Percentiles rank a stretch among this genome's conserved stretches.
phyloP scores from a whole-genome alignment of 176 grass and related monocot genomes.

The Eleusine coracana region DNA sequence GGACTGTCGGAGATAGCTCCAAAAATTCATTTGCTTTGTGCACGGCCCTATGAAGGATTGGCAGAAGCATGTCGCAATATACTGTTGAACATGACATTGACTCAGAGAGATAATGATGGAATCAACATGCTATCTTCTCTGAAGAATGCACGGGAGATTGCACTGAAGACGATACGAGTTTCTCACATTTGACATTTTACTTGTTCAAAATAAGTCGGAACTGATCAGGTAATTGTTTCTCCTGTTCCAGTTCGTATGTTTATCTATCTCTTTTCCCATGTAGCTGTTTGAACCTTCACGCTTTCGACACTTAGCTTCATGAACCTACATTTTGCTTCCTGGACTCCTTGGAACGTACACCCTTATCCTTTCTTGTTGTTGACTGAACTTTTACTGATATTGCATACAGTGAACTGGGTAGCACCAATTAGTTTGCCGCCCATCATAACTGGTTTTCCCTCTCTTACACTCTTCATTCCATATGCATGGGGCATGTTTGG shows the following conservation, averaged over 20 bases:
- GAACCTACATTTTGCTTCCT: background rate
- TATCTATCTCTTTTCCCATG: background rate
- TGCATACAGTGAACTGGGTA: background rate
- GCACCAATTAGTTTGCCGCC: background rate
- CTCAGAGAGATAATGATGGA: constrained; percentile 31
- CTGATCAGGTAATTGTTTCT: constrained; percentile 31
- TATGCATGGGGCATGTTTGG: background rate
- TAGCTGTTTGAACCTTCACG: background rate
- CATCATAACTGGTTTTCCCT: background rate
- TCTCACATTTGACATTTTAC: background rate
- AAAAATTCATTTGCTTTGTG: constrained; percentile 16
- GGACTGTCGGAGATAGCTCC: constrained; percentile 16
- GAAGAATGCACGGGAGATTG: constrained; percentile 56
- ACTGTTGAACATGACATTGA: constrained; percentile 42
- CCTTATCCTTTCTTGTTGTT: background rate
- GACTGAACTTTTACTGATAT: background rate
- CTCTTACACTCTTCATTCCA: background rate
- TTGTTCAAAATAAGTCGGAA: background rate
- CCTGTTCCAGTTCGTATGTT: background rate
- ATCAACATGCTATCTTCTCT: constrained; percentile 40
- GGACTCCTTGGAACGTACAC: background rate
- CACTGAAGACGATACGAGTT: constrained; percentile 43
- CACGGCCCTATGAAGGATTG: constrained; percentile 36
- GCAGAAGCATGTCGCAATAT: constrained; percentile 49
- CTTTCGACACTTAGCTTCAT: background rate